Evolutionary conservation across 1,139 yeast species (phyloP), one percentile per base, ranked within the genome.

Genomic region (Waltiozyma solani): DNA sequence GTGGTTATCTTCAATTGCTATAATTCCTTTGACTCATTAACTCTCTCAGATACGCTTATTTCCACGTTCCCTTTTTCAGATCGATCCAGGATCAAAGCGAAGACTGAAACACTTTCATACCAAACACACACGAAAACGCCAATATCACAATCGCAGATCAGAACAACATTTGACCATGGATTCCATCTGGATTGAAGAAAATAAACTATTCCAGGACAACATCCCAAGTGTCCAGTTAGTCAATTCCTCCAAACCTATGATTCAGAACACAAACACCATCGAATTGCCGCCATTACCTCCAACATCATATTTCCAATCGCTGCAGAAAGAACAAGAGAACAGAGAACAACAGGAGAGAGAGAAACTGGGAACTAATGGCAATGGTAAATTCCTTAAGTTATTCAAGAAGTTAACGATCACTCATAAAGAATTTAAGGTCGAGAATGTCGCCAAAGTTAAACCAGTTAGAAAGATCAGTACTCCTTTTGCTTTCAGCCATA

Each of bases 161-260:
- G n/a, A n/a, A n/a, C n/a, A n/a, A n/a, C n/a, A n/a, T n/a, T n/a
- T n/a, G n/a, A 17, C 57, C 38, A 60, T 61, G 59, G 58, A 57
- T 39, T 62, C 66, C 24, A 61, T 61, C 37, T 62, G 66, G 66
- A 40, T 62, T 23, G 66, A 60, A 37, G 65, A 62, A 24, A 64
- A 59, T 47, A 60, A 46, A 48, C 52, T 37, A 45, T 57, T 50
- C 17, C 33, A 31, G 13, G 33, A 31, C 17, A 31, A 31, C 17
- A 31, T 31, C 12, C 51, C 58, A 13, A 53, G 55, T n/a, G 49
- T 51, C 25, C 40, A 55, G 36, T 41, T 60, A 25, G n/a, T 47
- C 30, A 61, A 63, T 45, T 57, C 63, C 34, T 49, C 48, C 17
- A 48, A 45, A 13, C 64, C 64, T 2, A 37, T 51, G 8, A 37